phyloP scores from a whole-genome alignment of 2,329 filamentous ascomycete genomes.

The Penicillium oxalicum region DNA sequence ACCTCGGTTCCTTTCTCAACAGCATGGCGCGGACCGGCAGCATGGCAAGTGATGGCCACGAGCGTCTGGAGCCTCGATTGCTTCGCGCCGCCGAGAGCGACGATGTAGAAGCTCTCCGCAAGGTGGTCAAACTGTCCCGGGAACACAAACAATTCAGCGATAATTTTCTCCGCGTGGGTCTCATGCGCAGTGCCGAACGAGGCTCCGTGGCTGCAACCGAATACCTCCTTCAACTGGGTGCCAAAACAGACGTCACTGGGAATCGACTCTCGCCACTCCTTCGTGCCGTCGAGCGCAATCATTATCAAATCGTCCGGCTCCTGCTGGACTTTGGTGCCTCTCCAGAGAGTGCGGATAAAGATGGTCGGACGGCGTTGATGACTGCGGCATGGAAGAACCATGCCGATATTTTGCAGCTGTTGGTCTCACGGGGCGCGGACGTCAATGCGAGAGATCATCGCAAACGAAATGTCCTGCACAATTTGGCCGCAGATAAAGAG shows the following conservation, averaged over 20 bases:
- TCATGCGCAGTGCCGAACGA: constrained; percentile 39
- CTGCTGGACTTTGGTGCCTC: constrained; percentile 35
- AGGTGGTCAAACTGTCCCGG: constrained; percentile 29
- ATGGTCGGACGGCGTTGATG: constrained; percentile 41
- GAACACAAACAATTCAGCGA: constrained; percentile 34
- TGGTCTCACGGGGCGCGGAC: constrained; percentile 34
- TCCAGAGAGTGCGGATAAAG: constrained; percentile 39
- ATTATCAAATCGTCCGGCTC: constrained; percentile 41
- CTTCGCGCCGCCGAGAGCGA: constrained; percentile 37
- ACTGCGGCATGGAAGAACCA: constrained; percentile 42
- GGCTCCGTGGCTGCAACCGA: constrained; percentile 28
- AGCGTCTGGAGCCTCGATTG: constrained; percentile 39
- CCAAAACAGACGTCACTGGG: constrained; percentile 30
- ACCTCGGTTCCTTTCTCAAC: too few species aligned
- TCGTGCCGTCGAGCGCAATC: constrained; percentile 35
- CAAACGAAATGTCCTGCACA: constrained; percentile 35
- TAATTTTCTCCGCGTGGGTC: constrained; percentile 35
- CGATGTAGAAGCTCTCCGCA: constrained; percentile 28
- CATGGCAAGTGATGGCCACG: constrained; percentile 31
- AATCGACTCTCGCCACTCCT: constrained; percentile 32
- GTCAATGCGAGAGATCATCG: constrained; percentile 30
- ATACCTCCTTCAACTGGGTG: constrained; percentile 35
- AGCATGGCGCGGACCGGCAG: constrained; percentile 27
- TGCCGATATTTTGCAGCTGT: constrained; percentile 32
- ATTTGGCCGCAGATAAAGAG: constrained; percentile 42